A percentile compares a stretch with the other conserved stretches of the same genome.
These are phyloP conservation scores for Chenopodium quinoa DNA, from an alignment of 148 eudicot genomes.

Conservation along the genomic window DNA sequence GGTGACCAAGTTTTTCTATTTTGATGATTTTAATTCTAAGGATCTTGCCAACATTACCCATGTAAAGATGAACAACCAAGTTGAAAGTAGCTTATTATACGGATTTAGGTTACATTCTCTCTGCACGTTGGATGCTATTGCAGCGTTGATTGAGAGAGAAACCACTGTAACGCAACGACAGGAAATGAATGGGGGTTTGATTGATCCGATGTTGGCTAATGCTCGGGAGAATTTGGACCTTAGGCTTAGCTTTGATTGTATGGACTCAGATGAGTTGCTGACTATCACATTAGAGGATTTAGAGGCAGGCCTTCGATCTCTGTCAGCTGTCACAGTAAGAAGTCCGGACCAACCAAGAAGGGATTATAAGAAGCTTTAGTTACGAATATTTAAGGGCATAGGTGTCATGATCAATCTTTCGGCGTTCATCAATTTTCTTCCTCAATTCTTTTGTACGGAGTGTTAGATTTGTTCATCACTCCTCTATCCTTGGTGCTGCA, in stretches of 20 bases:
- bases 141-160: conserved; percentile 63
- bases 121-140: conserved; percentile 64
- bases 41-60: conserved; percentile 81
- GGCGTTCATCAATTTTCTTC: neutral
- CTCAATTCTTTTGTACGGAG: conserved; percentile 19
- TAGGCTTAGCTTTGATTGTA: conserved; percentile 87
- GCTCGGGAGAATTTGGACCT: conserved; percentile 88
- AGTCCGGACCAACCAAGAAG: neutral
- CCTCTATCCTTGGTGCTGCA: neutral
- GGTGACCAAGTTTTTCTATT: conserved; percentile 91
- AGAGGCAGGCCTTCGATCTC: conserved; percentile 56
- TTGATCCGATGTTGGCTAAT: conserved; percentile 85
- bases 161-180: conserved; percentile 70
- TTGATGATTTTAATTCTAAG: conserved; percentile 63
- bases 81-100: conserved; percentile 62
- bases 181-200: conserved; percentile 94
- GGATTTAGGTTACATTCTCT: conserved; percentile 78
- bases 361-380: neutral
- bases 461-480: conserved; percentile 5
- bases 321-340: conserved; percentile 53
- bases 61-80: conserved; percentile 65
- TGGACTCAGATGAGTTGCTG: conserved; percentile 72
- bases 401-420: neutral
- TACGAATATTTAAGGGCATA: neutral
- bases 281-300: conserved; percentile 84